Evolutionary conservation across 2,329 filamentous ascomycete species (phyloP), one percentile per base, ranked within the genome.

Genomic region (Phoma herbarum): DNA sequence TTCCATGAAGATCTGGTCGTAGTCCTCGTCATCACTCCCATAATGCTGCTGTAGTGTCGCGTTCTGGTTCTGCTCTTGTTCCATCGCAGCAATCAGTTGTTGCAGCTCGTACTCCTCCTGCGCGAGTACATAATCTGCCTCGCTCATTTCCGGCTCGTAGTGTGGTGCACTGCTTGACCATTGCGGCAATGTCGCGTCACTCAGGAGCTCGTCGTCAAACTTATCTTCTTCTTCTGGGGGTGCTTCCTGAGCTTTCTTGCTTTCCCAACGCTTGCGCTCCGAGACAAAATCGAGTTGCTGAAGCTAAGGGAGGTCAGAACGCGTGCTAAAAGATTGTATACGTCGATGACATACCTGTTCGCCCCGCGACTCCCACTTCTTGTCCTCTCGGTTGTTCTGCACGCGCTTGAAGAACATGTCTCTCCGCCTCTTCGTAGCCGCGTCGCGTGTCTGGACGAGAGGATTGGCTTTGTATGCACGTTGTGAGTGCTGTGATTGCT

Each of bases 371-470:
- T 79, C 77, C 77, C 79, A 84, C 46, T 77, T 75, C 69, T 73
- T 74, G 5, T 83, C 81, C 4, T 83, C 81, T 41, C 81, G 69
- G 2, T 70, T 70, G 41, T 77, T 77, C 49, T 78, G 71, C 11
- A 84, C 79, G 52, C 79, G 90, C 70, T 87, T 86, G 59, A 94
- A 78, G 67, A 94, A 94, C 55, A 90, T 79, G 29, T 85, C 84
- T 45, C 90, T 81, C 57, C 91, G 80, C 52, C 84, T 81, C 71
- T 91, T 88, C 54, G 87, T 85, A 0, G 82, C 81, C 18, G 85
- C 86, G 71, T 92, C 79, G 49, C 86, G 82, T 60, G 79, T 84
- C 63, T 85, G 84, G 18, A 88, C 77, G 7, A 90, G 68, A 0
- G 88, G 90, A 61, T 90, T 91, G 33, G 83, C 81, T 60, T 89